Evolutionary conservation across 2,329 filamentous ascomycete genomes (phyloP), one percentile per base, ranked within the genome.

Genomic region (Metarhizium guizhouense): DNA sequence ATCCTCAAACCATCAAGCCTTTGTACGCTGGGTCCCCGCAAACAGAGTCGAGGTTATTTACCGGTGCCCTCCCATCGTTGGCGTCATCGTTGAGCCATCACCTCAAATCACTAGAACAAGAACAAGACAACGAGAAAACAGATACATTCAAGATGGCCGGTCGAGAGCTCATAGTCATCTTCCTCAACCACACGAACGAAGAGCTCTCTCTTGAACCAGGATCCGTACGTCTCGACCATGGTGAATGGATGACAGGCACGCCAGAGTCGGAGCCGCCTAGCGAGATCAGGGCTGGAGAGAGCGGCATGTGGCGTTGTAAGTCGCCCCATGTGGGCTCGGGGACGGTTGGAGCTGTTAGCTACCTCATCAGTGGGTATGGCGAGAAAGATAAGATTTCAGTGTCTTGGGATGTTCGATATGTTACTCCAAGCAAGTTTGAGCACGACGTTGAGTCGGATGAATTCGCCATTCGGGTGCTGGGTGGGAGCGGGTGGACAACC

Each of bases 291-390:
- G 53, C 53, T 14, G 53, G 53, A 5, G 53, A 54, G 53, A 54
- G 53, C 34, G 53, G 53, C 13, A 51, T 54, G 34, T 54, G 53
- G 53, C 53, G 53, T 45, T 54, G 53, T n/a, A 43, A 25, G 34
- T 50, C 53, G 14, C 45, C 3, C 13, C 53, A 51, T 30, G 36
- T 51, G 34, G 47, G 53, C 34, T 47, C 47, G 18, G 53, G 53
- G 25, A 43, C 14, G 2, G 47, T 18, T 29, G 53, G 53, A 18
- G 30, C 53, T 50, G 53, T 40, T 29, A 14, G n/a, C 29, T 54
- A 54, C 30, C 34, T 29, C n/a, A 54, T 50, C 53, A 16, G 32
- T 42, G 53, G 53, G 7, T 54, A 54, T 8, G 47, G 53, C 11
- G 18, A 40, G 16, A 38, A 30, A 14, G 47, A 50, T 16, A 32